Evolutionary conservation across 169 alveolate genomes (phyloP), one percentile per base, ranked within the genome.

Genomic region (Plasmodium falciparum): DNA sequence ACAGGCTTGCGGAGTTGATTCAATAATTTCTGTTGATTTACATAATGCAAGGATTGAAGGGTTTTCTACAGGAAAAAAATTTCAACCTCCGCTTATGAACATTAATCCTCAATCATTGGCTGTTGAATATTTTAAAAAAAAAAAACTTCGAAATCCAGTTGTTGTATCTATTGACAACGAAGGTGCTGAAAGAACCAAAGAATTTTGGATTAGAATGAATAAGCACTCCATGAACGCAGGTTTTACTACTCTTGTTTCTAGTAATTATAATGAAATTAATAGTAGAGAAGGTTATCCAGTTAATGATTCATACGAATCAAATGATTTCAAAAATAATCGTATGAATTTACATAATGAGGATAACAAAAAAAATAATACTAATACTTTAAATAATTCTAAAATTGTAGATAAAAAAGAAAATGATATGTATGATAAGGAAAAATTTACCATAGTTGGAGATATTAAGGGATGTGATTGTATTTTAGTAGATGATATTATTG

Each of bases 401-500:
- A 90, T 86, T 95, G 93, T 94, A 26, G 85, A 91, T 88, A 94
- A 96, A 83, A 93, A 93, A 75, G 92, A 95, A 67, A 17, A 69
- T 75, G 90, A 88, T 66, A 93, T 93, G n/a, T 90, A 86, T 39
- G 86, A 89, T 83, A 80, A 90, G 13, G 97, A 94, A 22, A 69
- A 91, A 88, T 93, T 94, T 96, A 93, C 95, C 49, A 80, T 96
- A 54, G 97, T 97, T 49, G 99, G 99, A 8, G 88, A 73, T 72
- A 98, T 97, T 11, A 91, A 95, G 67, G 97, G 96, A 1, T 93
- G 95, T 61, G 96, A 94, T 74, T 94, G 97, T 65, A 95, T 97
- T 74, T 94, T 97, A 54, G 95, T 97, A n/a, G 98, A 97, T 90
- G 99, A 97, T 89, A 95, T 97, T 96, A 95, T 96, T 63, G 99